Conservation (phyloP, 1,284 basidiomycete species). For the Microbotryum saponariae region DNA sequence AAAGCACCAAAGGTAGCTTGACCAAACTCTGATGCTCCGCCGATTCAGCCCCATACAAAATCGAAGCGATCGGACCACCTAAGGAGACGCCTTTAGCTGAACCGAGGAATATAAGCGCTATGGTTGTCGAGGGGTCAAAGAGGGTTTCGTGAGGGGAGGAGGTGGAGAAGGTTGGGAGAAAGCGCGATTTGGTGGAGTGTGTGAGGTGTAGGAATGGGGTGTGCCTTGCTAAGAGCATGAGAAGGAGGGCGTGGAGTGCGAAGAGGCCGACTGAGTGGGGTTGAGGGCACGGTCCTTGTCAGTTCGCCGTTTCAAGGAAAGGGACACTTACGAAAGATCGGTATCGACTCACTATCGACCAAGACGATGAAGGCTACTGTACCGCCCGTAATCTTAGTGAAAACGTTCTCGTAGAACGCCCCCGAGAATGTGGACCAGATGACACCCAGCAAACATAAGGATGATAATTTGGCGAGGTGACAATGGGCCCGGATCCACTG, state of each 20-base stretch:
- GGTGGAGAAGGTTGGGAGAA: not conserved
- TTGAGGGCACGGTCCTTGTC: too few relatives aligned
- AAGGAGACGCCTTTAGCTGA: slow-evolving; percentile 29
- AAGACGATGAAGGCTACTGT: slow-evolving; percentile 38
- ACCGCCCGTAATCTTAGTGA: slow-evolving; percentile 33
- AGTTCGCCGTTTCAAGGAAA: not conserved
- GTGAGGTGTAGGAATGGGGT: slow-evolving; percentile 7
- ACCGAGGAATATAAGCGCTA: slow-evolving; percentile 27
- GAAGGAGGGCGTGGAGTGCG: slow-evolving; percentile 32
- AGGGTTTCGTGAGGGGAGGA: slow-evolving; percentile 2
- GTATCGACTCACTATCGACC: slow-evolving; percentile 10
- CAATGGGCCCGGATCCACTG: slow-evolving; percentile 34
- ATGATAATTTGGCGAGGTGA: slow-evolving; percentile 36
- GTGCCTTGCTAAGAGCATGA: slow-evolving; percentile 35
- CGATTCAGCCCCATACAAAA: slow-evolving; percentile 27
- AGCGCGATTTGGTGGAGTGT: too few relatives aligned
- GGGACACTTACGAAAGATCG: not conserved
- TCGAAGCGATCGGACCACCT: slow-evolving; percentile 25
- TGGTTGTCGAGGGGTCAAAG: slow-evolving; percentile 17
- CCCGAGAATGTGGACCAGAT: slow-evolving; percentile 40
- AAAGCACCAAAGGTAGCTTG: slow-evolving; percentile 30
- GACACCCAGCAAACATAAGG: slow-evolving; percentile 36
- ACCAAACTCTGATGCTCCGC: slow-evolving; percentile 15
- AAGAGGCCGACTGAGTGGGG: slow-evolving; percentile 25
- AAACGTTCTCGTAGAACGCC: slow-evolving; percentile 38